Evolutionary conservation across 306 rosid genomes (phyloP).

Genomic region (Crotalaria pallida): DNA sequence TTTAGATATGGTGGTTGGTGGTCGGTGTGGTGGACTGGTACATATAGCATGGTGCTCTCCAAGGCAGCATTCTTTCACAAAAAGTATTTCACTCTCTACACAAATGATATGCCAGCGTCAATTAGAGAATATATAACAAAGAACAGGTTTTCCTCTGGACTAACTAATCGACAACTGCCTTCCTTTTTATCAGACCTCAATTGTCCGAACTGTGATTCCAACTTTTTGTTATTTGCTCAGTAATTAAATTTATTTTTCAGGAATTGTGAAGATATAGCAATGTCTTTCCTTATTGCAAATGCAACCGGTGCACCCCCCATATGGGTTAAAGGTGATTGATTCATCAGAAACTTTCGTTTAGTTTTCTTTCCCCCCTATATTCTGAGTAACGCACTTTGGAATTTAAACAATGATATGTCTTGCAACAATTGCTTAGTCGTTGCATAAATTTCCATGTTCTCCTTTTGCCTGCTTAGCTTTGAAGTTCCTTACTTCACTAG

Average conservation of each 20-base stretch:
- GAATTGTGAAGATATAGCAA: constrained; percentile 98
- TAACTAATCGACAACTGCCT: not conserved
- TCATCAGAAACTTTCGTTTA: not conserved
- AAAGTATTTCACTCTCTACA: constrained; percentile 70
- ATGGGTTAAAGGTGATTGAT: constrained; percentile 84
- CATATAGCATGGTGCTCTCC: constrained; percentile 93
- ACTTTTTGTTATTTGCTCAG: constrained; percentile 1
- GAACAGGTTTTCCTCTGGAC: constrained; percentile 58
- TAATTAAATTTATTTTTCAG: constrained; percentile 42
- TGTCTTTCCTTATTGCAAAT: constrained; percentile 97
- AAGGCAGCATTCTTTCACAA: constrained; percentile 98
- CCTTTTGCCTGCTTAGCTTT: not conserved
- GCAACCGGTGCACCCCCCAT: constrained; percentile 89
- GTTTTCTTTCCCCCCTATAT: not conserved
- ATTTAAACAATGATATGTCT: not conserved
- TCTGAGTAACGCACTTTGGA: not conserved
- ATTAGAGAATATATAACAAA: constrained; percentile 63
- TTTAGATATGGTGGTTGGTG: constrained; percentile 92
- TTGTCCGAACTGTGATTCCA: not conserved
- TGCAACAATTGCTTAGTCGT: not conserved
- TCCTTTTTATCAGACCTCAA: not conserved
- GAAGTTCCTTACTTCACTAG: not conserved
- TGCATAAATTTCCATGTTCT: not conserved
- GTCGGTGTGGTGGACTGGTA: constrained; percentile 99
- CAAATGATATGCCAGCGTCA: constrained; percentile 82